Evolutionary conservation across 306 rosid species (phyloP).

Genomic region (Argentina anserina): DNA sequence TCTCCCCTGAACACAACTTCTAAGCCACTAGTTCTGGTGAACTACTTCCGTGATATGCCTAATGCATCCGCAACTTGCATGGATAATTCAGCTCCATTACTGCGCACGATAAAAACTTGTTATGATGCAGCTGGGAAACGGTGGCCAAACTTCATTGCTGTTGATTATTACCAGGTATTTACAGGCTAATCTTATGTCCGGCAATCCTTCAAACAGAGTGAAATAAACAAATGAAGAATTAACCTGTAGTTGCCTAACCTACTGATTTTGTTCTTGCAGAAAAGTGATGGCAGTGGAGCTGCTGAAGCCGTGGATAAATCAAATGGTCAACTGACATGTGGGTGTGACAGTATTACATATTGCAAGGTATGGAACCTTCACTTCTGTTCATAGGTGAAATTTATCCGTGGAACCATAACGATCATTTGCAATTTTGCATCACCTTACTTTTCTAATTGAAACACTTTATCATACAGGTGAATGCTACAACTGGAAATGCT

Average conservation of each 20-base stretch:
- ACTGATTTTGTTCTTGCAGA: constrained; percentile 39
- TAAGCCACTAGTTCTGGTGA: constrained; percentile 58
- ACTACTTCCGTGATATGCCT: constrained; percentile 61
- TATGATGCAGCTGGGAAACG: constrained; percentile 58
- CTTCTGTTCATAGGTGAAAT: neutral
- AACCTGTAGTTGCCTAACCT: neutral
- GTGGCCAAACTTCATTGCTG: constrained; percentile 94
- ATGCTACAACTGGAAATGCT: constrained; percentile 46
- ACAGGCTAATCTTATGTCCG: neutral
- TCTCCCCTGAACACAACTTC: constrained; percentile 56
- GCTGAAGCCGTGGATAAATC: constrained; percentile 87
- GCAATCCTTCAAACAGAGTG: neutral
- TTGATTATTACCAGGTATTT: constrained; percentile 76
- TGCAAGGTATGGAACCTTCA: constrained; percentile 68
- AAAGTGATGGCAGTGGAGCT: constrained; percentile 93
- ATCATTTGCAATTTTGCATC: no score
- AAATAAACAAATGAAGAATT: neutral
- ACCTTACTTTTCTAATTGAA: no score
- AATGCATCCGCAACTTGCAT: constrained; percentile 52
- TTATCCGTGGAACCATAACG: neutral
- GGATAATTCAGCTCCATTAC: constrained; percentile 72
- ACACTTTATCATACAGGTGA: constrained; percentile 39
- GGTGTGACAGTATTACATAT: constrained; percentile 79
- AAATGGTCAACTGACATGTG: constrained; percentile 89
- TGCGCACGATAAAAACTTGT: constrained; percentile 56